Percentiles rank a stretch among this genome's conserved stretches.
phyloP scores from a whole-genome alignment of 371 early-diverging fungal species.

The Mortierella sp. region DNA sequence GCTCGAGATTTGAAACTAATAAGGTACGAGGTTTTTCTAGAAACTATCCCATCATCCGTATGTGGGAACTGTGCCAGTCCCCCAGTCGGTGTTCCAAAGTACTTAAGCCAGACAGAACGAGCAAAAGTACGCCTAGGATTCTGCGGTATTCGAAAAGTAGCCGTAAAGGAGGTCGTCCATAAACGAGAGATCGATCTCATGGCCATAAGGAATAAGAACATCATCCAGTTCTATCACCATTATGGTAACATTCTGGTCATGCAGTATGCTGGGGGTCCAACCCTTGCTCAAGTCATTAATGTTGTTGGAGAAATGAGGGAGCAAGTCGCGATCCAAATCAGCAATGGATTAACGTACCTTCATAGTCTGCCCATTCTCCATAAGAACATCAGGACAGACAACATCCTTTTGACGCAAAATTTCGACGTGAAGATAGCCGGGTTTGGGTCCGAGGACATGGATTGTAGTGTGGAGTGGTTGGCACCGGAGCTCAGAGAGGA shows the following conservation, averaged over 20 bases:
- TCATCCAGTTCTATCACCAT: conserved; percentile 19
- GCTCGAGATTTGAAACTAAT: not conserved
- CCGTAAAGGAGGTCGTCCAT: conserved; percentile 19
- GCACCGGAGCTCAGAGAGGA: conserved; percentile 14
- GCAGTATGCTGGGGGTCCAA: conserved; percentile 8
- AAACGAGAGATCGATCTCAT: conserved; percentile 15
- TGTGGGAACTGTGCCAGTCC: not conserved
- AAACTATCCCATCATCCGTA: not conserved
- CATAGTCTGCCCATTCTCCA: conserved; percentile 10
- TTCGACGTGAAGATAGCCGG: conserved; percentile 26
- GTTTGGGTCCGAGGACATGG: conserved; percentile 19
- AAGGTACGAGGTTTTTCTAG: not conserved
- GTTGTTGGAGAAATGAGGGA: not conserved
- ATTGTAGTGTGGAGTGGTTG: conserved; percentile 6
- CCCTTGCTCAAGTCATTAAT: conserved; percentile 10
- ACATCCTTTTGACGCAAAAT: conserved; percentile 12
- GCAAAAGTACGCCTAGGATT: conserved; percentile 12
- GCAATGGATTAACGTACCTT: conserved; percentile 14
- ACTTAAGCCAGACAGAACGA: conserved; percentile 13
- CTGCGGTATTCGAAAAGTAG: conserved; percentile 10
- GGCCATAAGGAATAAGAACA: conserved; percentile 14
- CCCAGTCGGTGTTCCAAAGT: not conserved
- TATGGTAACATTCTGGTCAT: conserved; percentile 14
- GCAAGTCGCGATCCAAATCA: conserved; percentile 14
- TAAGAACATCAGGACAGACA: conserved; percentile 14